phyloP scores from a whole-genome alignment of 306 rosid species.

The Boehmeria nivea region DNA sequence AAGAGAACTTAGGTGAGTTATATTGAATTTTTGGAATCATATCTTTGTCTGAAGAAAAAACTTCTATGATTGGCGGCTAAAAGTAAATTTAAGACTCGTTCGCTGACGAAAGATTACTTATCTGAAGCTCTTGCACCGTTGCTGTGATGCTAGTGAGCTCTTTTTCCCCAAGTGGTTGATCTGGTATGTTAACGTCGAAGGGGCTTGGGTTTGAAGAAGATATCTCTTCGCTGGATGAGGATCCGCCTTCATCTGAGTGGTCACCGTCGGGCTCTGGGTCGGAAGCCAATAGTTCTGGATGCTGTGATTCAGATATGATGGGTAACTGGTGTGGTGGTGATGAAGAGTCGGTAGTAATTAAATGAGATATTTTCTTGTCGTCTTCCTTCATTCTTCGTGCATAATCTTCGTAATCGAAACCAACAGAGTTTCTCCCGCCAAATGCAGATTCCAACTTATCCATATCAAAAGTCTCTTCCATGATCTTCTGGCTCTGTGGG shows the following conservation, averaged over 20 bases:
- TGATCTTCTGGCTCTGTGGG: conserved; percentile 44
- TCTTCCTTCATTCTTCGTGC: conserved; percentile 54
- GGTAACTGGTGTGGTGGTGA: conserved; percentile 23
- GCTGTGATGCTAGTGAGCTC: conserved; percentile 15
- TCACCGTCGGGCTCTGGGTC: conserved; percentile 19
- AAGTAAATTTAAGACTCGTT: no score
- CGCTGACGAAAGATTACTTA: no score
- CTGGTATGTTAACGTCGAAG: conserved; percentile 16
- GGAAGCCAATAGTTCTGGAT: conserved; percentile 8
- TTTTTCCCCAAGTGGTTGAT: neutral
- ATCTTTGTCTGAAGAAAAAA: no score
- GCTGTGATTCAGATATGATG: conserved; percentile 18
- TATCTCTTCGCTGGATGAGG: conserved; percentile 22
- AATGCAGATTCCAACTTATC: conserved; percentile 56
- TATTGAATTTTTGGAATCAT: no score
- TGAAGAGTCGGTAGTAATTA: no score
- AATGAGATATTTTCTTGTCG: conserved; percentile 39
- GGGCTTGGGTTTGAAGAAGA: conserved; percentile 16
- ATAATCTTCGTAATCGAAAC: conserved; percentile 42
- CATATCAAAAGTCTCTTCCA: conserved; percentile 57
- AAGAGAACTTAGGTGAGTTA: no score
- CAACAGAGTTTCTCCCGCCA: conserved; percentile 50
- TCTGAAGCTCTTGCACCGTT: conserved; percentile 15
- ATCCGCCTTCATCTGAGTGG: conserved; percentile 8
- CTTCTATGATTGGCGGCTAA: no score